Evolutionary conservation across 1,139 yeast species (phyloP).

Genomic region (Lodderomyces elongisporus): DNA sequence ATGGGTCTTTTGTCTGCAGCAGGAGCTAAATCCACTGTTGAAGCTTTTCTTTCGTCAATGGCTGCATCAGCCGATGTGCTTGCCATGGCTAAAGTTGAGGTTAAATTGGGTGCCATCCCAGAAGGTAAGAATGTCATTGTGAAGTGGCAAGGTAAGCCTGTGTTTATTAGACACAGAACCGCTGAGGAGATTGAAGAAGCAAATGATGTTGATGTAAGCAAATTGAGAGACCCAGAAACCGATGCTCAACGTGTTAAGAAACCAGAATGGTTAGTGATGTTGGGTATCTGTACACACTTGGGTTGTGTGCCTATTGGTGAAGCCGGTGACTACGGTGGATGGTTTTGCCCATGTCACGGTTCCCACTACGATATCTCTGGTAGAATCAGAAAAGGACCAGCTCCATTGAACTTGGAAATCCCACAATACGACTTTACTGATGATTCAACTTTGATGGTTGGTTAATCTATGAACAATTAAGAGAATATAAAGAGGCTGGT

Average conservation of each 20-base stretch:
- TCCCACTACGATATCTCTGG: conserved; percentile 99
- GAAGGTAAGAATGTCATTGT: conserved; percentile 97
- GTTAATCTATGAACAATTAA: conserved; percentile 26
- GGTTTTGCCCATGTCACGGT: conserved; percentile 99
- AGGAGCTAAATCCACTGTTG: conserved; percentile 97
- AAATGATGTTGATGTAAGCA: conserved; percentile 64
- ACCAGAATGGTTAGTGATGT: conserved; percentile 98
- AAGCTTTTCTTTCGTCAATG: conserved; percentile 88
- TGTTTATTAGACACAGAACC: conserved; percentile 98
- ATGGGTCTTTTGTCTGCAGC: conserved; percentile 92
- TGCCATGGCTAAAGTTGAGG: conserved; percentile 99
- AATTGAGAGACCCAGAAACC: conserved; percentile 89
- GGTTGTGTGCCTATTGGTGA: conserved; percentile 99
- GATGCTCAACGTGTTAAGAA: conserved; percentile 93
- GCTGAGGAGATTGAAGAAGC: conserved; percentile 92
- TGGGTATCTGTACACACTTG: conserved; percentile 99
- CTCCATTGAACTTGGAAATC: conserved; percentile 96
- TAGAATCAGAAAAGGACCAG: conserved; percentile 99
- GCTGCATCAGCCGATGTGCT: conserved; percentile 98
- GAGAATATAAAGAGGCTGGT: not conserved
- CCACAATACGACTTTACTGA: conserved; percentile 84
- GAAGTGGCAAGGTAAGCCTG: conserved; percentile 99
- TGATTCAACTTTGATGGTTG: conserved; percentile 75
- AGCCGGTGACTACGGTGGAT: conserved; percentile 99
- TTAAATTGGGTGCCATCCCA: conserved; percentile 89